Evolutionary conservation across 2,329 filamentous ascomycete species (phyloP).

Genomic region (Chrysosporium queenslandicum): DNA sequence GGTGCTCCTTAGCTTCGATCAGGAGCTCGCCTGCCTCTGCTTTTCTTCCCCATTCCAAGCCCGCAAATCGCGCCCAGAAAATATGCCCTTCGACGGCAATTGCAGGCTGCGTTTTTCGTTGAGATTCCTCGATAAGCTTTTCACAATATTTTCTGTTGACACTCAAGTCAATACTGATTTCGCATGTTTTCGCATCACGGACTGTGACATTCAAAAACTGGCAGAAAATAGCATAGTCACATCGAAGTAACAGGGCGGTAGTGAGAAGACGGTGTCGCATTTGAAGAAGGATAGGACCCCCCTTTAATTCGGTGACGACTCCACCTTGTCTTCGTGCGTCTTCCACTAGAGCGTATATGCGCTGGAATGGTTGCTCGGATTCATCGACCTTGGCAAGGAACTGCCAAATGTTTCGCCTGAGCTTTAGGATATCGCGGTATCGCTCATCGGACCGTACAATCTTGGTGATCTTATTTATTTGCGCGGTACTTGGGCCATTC

Average conservation of each 20-base stretch:
- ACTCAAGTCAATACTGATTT: background rate
- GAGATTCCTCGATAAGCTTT: constrained; percentile 34
- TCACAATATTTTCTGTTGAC: background rate
- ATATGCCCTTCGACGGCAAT: constrained; percentile 45
- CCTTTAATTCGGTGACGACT: constrained; percentile 1
- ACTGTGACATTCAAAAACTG: constrained; percentile 1
- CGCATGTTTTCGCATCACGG: background rate
- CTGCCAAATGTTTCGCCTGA: constrained; percentile 2
- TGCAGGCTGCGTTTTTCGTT: constrained; percentile 27
- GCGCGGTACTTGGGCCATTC: background rate
- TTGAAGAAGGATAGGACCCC: constrained; percentile 3
- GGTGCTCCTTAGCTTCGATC: background rate
- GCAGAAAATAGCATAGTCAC: constrained; percentile 5
- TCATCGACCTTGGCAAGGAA: constrained; percentile 4
- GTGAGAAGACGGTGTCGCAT: constrained; percentile 2
- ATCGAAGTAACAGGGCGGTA: constrained; percentile 3
- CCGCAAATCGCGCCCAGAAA: constrained; percentile 42
- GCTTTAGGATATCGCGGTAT: background rate
- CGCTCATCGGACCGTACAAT: background rate
- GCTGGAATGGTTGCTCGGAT: constrained; percentile 7
- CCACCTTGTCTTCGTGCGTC: background rate
- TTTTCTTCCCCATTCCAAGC: constrained; percentile 29
- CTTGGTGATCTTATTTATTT: constrained; percentile 1
- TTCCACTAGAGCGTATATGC: constrained; percentile 4
- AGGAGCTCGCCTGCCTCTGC: background rate